Conservation (phyloP, 768 basidiomycete genomes). For the Steccherinum ochraceum region DNA sequence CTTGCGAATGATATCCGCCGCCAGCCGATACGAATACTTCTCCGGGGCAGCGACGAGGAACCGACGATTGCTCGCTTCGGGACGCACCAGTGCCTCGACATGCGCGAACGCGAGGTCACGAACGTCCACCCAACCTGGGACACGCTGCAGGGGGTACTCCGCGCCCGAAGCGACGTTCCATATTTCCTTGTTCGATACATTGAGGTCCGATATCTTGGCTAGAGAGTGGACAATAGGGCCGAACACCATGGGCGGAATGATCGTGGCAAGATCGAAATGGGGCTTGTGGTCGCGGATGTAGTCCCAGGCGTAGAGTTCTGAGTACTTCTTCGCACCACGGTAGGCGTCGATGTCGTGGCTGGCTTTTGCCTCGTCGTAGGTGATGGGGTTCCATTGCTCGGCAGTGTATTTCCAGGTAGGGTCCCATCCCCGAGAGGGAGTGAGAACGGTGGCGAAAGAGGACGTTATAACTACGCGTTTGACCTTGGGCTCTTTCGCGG, state of each 20-base stretch:
- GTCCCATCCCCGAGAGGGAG: not conserved
- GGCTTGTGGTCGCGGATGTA: conserved; percentile 7
- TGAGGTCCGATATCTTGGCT: conserved; percentile 2
- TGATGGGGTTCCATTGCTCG: conserved; percentile 13
- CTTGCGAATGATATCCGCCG: conserved; percentile 3
- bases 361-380: conserved; percentile 12
- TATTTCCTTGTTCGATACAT: not conserved
- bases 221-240: conserved; percentile 7
- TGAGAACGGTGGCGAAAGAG: conserved; percentile 15
- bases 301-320: conserved; percentile 17
- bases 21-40: conserved; percentile 1
- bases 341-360: conserved; percentile 6
- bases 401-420: conserved; percentile 8
- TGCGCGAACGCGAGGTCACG: conserved; percentile 10
- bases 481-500: conserved; percentile 11
- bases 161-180: not conserved
- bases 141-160: not conserved
- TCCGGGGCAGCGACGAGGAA: conserved; percentile 4
- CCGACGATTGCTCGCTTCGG: conserved; percentile 5
- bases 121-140: conserved; percentile 9
- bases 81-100: conserved; percentile 8
- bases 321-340: conserved; percentile 10
- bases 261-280: conserved; percentile 12
- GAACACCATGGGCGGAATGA: conserved; percentile 11
- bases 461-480: conserved; percentile 22